These are phyloP conservation scores for Globisporangium barbulae DNA, from an alignment of 352 stramenopile genomes.

Conservation along the genomic window DNA sequence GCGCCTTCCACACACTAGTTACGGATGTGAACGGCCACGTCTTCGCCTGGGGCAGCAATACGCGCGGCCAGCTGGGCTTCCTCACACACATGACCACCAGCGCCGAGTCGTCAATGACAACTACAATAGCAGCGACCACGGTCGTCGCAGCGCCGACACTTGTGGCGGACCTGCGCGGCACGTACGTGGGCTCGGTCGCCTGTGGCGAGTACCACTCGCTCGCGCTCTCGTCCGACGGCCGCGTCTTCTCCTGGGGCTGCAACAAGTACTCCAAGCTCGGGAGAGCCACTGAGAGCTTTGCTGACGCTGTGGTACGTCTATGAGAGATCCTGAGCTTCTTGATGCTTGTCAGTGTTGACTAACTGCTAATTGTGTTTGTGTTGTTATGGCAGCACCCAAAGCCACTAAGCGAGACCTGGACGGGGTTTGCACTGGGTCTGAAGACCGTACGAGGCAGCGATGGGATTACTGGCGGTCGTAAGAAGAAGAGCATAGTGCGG, in stretches of 20 bases:
- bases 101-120: neutral
- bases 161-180: slow-evolving; percentile 44
- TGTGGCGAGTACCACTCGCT: slow-evolving; percentile 78
- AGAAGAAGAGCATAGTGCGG: slow-evolving; percentile 32
- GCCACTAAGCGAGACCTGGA: slow-evolving; percentile 36
- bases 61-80: slow-evolving; percentile 48
- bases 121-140: slow-evolving; percentile 10
- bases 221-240: slow-evolving; percentile 49
- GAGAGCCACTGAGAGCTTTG: slow-evolving; percentile 28
- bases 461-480: slow-evolving; percentile 3
- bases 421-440: slow-evolving; percentile 32
- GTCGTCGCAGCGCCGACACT: slow-evolving; percentile 32
- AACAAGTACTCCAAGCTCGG: slow-evolving; percentile 68
- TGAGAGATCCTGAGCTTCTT: neutral
- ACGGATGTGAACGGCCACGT: slow-evolving; percentile 76
- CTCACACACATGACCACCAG: slow-evolving; percentile 16
- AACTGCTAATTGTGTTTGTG: slow-evolving; percentile 7
- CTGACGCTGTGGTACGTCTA: slow-evolving; percentile 39
- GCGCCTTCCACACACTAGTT: slow-evolving; percentile 62
- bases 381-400: slow-evolving; percentile 36
- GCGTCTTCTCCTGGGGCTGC: slow-evolving; percentile 72
- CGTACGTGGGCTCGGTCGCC: slow-evolving; percentile 57
- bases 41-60: slow-evolving; percentile 67
- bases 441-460: slow-evolving; percentile 6
- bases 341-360: neutral